Base-by-base conservation (phyloP, 345 rosid genomes). In the Cardamine occulta region DNA sequence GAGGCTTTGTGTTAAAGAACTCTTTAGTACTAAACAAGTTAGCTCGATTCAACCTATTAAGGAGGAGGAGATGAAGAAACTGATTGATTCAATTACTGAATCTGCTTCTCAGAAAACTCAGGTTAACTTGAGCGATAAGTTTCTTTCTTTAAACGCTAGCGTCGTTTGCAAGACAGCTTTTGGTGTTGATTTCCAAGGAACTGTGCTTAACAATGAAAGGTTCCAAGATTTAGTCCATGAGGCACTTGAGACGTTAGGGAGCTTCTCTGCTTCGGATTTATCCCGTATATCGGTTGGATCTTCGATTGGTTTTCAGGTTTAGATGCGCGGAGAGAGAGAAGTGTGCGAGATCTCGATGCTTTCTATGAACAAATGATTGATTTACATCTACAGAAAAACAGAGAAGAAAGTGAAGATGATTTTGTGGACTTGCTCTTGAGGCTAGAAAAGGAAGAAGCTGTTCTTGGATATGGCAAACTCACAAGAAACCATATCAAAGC, bases 271-370 rank as follows among this genome's bases (percentile, higher is more conserved):
- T 10, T 63, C 57, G 0, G 87, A 89, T 82, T 48, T 28, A 69
- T 84, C 34, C 88, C 85, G 0, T 39, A 47, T 19, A 26, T 76
- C 0, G 88, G 89, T 63, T 82, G 87, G 85, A 79, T 85, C 13
- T 10, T 81, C 3, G 84, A 88, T 53, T 62, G 64, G 74, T 15
- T 73, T 18, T 80, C 67, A 3, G 85, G 89, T 13, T 56, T 70
- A 51, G 66, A 70, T 2, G 28, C 40, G 7, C 73, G 57, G 18
- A n/a, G 77, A 78, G 66, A 12, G 74, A 24, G 86, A 85, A 54
- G n/a, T 26, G 51, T 74, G 68, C 51, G 61, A 21, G 77, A 32
- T 59, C 56, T 78, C 0, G 68, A 78, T 58, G 73, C 68, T 17
- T 78, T 78, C 57, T 84, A 77, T 59, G 71, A 81, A 39, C 76